These are phyloP conservation scores for Aureobasidium sp. DNA, from an alignment of 2,329 filamentous ascomycete genomes.

Conservation along the genomic window DNA sequence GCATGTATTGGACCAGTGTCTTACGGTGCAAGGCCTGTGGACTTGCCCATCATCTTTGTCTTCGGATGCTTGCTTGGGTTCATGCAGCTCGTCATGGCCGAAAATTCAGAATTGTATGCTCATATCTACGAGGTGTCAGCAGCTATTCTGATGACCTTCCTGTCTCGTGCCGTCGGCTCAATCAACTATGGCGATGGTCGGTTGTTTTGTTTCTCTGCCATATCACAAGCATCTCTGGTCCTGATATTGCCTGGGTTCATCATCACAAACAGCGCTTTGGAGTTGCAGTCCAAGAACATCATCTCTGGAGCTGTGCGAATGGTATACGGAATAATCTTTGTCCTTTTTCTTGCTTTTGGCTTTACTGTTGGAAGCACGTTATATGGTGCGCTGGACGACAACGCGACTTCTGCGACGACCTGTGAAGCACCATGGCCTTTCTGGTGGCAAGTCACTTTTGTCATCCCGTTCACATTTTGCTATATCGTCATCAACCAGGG, in stretches of 20 bases:
- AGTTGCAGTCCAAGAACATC: conserved; percentile 37
- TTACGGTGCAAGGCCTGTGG: conserved; percentile 65
- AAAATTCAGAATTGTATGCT: conserved; percentile 59
- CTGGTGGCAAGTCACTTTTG: conserved; percentile 58
- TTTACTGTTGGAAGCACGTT: conserved; percentile 38
- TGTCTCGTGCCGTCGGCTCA: conserved; percentile 35
- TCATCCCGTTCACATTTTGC: conserved; percentile 60
- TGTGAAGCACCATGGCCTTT: conserved; percentile 40
- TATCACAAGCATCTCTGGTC: conserved; percentile 37
- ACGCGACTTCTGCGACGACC: conserved; percentile 32
- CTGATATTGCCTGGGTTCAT: conserved; percentile 38
- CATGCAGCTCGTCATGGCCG: conserved; percentile 63
- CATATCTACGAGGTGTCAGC: conserved; percentile 38
- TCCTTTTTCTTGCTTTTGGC: conserved; percentile 38
- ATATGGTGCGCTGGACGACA: conserved; percentile 35
- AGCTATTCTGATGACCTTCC: conserved; percentile 36
- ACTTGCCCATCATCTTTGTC: conserved; percentile 65
- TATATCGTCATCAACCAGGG: conserved; percentile 67
- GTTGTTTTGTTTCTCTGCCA: conserved; percentile 38
- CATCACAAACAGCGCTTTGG: conserved; percentile 34
- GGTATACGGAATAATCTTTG: conserved; percentile 41
- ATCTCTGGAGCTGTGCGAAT: conserved; percentile 38
- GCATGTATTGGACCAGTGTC: conserved; percentile 67
- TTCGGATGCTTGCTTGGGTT: conserved; percentile 65
- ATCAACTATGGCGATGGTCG: conserved; percentile 30